Evolutionary conservation across 768 basidiomycete genomes (phyloP).

Genomic region (Podaxis sp.): DNA sequence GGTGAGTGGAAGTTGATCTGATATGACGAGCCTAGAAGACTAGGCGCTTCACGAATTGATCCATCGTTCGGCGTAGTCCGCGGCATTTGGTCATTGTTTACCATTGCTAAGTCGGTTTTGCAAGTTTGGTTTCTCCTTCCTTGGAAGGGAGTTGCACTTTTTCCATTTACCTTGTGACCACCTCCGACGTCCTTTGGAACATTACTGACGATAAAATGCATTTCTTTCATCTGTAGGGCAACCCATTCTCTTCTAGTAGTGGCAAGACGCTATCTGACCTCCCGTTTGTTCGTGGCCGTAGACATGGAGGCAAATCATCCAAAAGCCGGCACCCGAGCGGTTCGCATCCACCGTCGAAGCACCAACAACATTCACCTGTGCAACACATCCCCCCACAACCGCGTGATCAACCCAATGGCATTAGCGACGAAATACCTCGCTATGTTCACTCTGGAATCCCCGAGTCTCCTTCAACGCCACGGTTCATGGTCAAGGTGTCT

Average conservation of each 20-base stretch:
- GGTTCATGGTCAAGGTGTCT: not conserved
- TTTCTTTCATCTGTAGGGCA: not conserved
- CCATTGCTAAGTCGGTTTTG: not conserved
- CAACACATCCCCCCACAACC: not conserved
- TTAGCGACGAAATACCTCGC: not conserved
- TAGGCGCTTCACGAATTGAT: not conserved
- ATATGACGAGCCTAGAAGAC: not conserved
- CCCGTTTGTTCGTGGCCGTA: slow-evolving; percentile 26
- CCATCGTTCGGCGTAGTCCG: not conserved
- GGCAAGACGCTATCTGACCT: slow-evolving; percentile 16
- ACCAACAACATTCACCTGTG: slow-evolving; percentile 10
- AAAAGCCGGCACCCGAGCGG: slow-evolving; percentile 8
- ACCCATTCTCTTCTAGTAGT: slow-evolving; percentile 8
- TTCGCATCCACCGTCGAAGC: slow-evolving; percentile 15
- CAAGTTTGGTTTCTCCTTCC: not conserved
- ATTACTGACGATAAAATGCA: slow-evolving; percentile 1
- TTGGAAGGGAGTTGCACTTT: not conserved
- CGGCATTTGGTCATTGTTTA: not conserved
- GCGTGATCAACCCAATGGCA: not conserved
- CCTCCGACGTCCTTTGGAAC: not conserved
- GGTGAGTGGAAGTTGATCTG: slow-evolving; percentile 12
- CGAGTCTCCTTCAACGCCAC: not conserved
- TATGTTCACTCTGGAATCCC: not conserved
- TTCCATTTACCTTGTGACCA: not conserved
- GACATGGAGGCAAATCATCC: slow-evolving; percentile 26